Evolutionary conservation across 148 eudicot genomes (phyloP).

Genomic region (Fagopyrum homotropicum): DNA sequence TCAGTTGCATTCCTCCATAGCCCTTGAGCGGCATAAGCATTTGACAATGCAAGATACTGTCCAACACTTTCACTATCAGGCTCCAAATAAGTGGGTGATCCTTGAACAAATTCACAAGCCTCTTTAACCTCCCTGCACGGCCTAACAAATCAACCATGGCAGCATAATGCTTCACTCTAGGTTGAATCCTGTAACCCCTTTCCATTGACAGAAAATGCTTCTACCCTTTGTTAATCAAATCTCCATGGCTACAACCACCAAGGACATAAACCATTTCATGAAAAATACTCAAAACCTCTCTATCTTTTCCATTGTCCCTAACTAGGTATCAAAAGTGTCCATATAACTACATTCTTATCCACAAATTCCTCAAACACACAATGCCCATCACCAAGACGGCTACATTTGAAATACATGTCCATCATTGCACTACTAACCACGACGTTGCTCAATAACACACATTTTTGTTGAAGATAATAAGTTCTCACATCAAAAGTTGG

Average conservation of each 20-base stretch:
- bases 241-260: slow-evolving; percentile 90
- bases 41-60: slow-evolving; percentile 38
- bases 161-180: slow-evolving; percentile 62
- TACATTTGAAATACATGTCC: slow-evolving; percentile 93
- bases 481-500: too few species aligned
- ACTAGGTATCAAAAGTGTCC: slow-evolving; percentile 78
- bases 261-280: slow-evolving; percentile 73
- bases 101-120: slow-evolving; percentile 55
- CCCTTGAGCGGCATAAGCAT: slow-evolving; percentile 33
- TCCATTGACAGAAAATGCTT: slow-evolving; percentile 57
- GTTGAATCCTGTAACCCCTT: slow-evolving; percentile 62
- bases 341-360: slow-evolving; percentile 64
- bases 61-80: slow-evolving; percentile 27
- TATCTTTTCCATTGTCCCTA: slow-evolving; percentile 65
- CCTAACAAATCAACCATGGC: slow-evolving; percentile 82
- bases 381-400: slow-evolving; percentile 61
- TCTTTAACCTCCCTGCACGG: slow-evolving; percentile 77
- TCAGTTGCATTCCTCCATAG: slow-evolving; percentile 23
- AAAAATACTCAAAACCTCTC: slow-evolving; percentile 49
- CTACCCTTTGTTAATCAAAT: slow-evolving; percentile 70
- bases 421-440: slow-evolving; percentile 77
- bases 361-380: slow-evolving; percentile 41
- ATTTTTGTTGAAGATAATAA: slow-evolving; percentile 20
- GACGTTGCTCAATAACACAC: slow-evolving; percentile 44
- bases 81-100: slow-evolving; percentile 46